phyloP scores from a whole-genome alignment of 345 rosid genomes.

The Firmiana major region DNA sequence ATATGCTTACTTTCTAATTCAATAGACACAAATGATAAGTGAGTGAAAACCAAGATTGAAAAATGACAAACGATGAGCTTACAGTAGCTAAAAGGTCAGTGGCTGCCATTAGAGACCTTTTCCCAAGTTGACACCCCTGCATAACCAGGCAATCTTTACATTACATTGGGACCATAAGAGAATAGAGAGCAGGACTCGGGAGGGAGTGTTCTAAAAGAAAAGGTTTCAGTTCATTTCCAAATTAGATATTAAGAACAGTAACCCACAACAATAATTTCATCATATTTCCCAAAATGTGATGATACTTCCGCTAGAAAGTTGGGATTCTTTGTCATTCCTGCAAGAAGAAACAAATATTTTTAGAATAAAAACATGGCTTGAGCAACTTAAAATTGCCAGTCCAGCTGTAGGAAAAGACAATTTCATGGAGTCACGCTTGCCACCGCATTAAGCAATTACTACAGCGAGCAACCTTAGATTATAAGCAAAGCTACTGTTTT shows the following conservation, averaged over 20 bases:
- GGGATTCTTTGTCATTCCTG: constrained; percentile 71
- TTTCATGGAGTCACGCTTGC: neutral
- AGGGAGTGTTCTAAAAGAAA: neutral
- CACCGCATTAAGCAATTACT: neutral
- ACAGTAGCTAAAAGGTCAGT: constrained; percentile 69
- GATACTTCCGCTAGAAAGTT: constrained; percentile 62
- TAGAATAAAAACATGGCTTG: neutral
- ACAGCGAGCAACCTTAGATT: neutral
- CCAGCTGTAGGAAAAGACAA: neutral
- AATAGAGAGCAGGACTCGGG: too few species aligned
- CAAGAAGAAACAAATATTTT: neutral
- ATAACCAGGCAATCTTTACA: constrained; percentile 1
- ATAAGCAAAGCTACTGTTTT: neutral
- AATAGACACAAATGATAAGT: neutral
- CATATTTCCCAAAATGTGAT: constrained; percentile 53
- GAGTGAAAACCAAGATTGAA: neutral
- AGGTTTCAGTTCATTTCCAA: neutral
- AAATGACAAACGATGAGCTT: constrained; percentile 24
- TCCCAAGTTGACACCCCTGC: constrained; percentile 82
- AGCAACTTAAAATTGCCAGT: neutral
- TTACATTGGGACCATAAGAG: neutral
- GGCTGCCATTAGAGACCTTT: constrained; percentile 76
- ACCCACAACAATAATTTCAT: constrained; percentile 79
- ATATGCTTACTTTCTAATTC: neutral
- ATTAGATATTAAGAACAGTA: neutral